A percentile compares a stretch with the other conserved stretches of the same genome.
Conservation (phyloP, 164 flowering plant species). For the Taxillus chinensis region DNA sequence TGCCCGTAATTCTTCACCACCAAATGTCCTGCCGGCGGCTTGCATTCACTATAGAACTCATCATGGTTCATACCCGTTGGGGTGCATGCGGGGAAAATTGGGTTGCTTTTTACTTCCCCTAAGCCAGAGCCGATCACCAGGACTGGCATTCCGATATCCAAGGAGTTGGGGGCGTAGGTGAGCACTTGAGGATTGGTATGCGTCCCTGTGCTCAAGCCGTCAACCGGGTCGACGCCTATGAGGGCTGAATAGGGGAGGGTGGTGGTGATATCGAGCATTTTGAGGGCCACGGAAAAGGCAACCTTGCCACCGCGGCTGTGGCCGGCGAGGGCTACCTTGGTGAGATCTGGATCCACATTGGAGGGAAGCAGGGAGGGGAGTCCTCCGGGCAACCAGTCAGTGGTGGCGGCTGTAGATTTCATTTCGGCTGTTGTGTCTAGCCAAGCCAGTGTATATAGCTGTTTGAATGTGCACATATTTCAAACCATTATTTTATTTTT, state of each 20-base stretch:
- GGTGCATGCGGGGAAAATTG: slow-evolving; percentile 74
- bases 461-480: neutral
- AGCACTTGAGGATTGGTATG: slow-evolving; percentile 81
- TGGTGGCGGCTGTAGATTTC: slow-evolving; percentile 34
- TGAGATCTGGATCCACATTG: slow-evolving; percentile 30
- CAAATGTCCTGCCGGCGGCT: slow-evolving; percentile 52
- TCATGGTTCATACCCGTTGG: slow-evolving; percentile 80
- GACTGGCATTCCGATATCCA: slow-evolving; percentile 44
- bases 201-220: slow-evolving; percentile 62
- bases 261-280: slow-evolving; percentile 13
- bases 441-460: slow-evolving; percentile 51
- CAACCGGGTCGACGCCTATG: slow-evolving; percentile 93
- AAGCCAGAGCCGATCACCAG: slow-evolving; percentile 72
- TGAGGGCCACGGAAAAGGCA: slow-evolving; percentile 65
- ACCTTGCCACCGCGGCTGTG: slow-evolving; percentile 86
- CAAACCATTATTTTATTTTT: too few relatives aligned
- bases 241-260: slow-evolving; percentile 44
- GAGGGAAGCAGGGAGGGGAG: slow-evolving; percentile 39
- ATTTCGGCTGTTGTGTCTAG: slow-evolving; percentile 50
- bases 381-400: slow-evolving; percentile 53
- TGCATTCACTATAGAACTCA: slow-evolving; percentile 54
- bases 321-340: slow-evolving; percentile 55
- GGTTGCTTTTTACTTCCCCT: slow-evolving; percentile 48
- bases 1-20: slow-evolving; percentile 78
- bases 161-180: slow-evolving; percentile 60